phyloP scores from a whole-genome alignment of 805 yeast genomes.

The Torulaspora delbrueckii region DNA sequence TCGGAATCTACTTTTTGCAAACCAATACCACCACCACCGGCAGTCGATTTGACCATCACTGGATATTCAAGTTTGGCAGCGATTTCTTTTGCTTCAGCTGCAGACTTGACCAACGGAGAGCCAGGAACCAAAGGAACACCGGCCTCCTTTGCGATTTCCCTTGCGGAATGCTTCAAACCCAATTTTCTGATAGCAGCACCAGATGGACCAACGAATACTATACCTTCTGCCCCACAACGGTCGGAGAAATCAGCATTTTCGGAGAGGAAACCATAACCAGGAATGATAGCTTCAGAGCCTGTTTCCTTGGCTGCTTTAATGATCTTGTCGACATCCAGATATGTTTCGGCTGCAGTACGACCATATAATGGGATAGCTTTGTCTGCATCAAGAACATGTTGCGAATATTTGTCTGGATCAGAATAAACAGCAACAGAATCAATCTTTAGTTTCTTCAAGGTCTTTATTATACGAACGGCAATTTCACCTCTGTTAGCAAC shows the following conservation, averaged over 20 bases:
- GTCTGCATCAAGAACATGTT: conserved; percentile 82
- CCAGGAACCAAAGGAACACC: conserved; percentile 98
- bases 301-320: conserved; percentile 78
- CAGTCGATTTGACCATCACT: conserved; percentile 93
- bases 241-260: conserved; percentile 97
- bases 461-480: conserved; percentile 88
- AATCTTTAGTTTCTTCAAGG: conserved; percentile 75
- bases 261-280: conserved; percentile 94
- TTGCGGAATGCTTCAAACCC: conserved; percentile 94
- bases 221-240: conserved; percentile 73
- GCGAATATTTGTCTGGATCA: conserved; percentile 82
- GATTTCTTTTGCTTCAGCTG: conserved; percentile 68
- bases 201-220: conserved; percentile 93
- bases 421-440: conserved; percentile 84
- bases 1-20: conserved; percentile 85
- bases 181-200: conserved; percentile 88
- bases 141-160: conserved; percentile 88
- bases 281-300: conserved; percentile 91
- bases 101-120: conserved; percentile 67
- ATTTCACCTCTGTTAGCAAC: conserved; percentile 98
- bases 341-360: conserved; percentile 82
- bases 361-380: conserved; percentile 77
- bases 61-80: conserved; percentile 81
- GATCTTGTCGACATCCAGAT: conserved; percentile 79
- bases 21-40: conserved; percentile 99